Evolutionary conservation across 805 yeast species (phyloP).

Genomic region (Monosporozyma siamensis): DNA sequence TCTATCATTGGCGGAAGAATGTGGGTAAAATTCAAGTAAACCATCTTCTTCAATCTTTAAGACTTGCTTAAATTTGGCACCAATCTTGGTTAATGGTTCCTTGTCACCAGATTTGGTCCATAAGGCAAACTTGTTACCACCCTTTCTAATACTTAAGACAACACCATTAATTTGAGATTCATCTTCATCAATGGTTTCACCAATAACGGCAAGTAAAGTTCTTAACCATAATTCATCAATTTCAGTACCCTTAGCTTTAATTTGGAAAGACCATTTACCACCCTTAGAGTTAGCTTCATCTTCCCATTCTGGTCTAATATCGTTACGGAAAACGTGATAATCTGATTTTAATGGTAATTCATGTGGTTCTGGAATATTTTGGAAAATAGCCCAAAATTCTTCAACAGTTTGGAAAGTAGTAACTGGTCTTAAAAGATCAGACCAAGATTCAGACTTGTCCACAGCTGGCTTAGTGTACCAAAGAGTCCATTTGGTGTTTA

Average conservation of each 20-base stretch:
- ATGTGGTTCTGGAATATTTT: conserved; percentile 83
- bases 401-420: conserved; percentile 90
- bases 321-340: conserved; percentile 89
- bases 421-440: conserved; percentile 84
- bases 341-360: conserved; percentile 89
- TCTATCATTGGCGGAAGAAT: conserved; percentile 27
- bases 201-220: conserved; percentile 80
- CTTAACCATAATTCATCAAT: conserved; percentile 90
- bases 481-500: conserved; percentile 85
- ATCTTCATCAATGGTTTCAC: conserved; percentile 84
- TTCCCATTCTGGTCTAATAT: conserved; percentile 98
- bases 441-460: conserved; percentile 76
- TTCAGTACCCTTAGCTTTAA: conserved; percentile 50
- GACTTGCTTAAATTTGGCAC: conserved; percentile 79
- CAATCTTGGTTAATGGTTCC: conserved; percentile 60
- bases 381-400: conserved; percentile 97
- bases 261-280: conserved; percentile 87
- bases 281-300: conserved; percentile 79
- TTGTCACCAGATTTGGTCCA: conserved; percentile 82
- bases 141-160: conserved; percentile 79
- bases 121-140: conserved; percentile 73
- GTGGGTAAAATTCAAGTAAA: conserved; percentile 59
- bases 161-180: conserved; percentile 88
- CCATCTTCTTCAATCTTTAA: conserved; percentile 67
- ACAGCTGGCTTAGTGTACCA: conserved; percentile 96